Conservation (phyloP, 78 protist species). For the Chrysochromulina tobinii region DNA sequence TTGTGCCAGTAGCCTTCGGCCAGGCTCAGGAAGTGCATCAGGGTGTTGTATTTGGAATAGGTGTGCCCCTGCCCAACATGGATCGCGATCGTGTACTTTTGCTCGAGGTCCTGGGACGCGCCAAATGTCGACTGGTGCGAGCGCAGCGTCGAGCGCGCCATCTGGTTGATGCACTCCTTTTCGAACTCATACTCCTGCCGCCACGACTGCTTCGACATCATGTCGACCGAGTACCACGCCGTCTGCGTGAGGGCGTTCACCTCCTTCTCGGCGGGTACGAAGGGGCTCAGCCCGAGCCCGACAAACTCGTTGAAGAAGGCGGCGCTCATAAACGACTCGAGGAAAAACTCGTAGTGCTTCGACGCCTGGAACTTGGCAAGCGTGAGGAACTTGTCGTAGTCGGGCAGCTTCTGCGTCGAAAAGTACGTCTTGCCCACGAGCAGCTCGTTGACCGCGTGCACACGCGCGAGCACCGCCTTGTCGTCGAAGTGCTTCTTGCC, state of each 20-base stretch:
- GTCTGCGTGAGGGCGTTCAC: slow-evolving; percentile 30
- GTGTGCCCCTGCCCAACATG: slow-evolving; percentile 10
- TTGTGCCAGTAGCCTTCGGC: slow-evolving; percentile 20
- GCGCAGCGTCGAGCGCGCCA: slow-evolving; percentile 9
- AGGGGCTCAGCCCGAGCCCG: background rate
- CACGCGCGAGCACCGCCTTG: background rate
- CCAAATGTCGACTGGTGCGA: background rate
- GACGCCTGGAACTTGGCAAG: background rate
- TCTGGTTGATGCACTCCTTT: slow-evolving; percentile 41
- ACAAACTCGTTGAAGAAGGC: background rate
- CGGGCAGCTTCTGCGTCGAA: slow-evolving; percentile 11
- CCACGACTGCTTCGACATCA: background rate
- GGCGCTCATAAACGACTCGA: background rate
- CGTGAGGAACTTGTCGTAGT: slow-evolving; percentile 24
- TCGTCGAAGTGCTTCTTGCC: background rate
- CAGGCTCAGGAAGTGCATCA: slow-evolving; percentile 15
- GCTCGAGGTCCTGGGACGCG: background rate
- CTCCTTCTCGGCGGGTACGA: slow-evolving; percentile 14
- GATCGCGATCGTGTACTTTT: background rate
- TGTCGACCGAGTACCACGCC: background rate
- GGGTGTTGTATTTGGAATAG: slow-evolving; percentile 34
- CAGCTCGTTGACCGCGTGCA: background rate
- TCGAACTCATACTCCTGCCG: slow-evolving; percentile 28
- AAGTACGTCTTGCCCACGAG: background rate
- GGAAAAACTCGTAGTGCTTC: background rate